A percentile compares a stretch with the other conserved stretches of the same genome.
Conservation (phyloP, 768 basidiomycete genomes). For the Leccinum barrowsii region DNA sequence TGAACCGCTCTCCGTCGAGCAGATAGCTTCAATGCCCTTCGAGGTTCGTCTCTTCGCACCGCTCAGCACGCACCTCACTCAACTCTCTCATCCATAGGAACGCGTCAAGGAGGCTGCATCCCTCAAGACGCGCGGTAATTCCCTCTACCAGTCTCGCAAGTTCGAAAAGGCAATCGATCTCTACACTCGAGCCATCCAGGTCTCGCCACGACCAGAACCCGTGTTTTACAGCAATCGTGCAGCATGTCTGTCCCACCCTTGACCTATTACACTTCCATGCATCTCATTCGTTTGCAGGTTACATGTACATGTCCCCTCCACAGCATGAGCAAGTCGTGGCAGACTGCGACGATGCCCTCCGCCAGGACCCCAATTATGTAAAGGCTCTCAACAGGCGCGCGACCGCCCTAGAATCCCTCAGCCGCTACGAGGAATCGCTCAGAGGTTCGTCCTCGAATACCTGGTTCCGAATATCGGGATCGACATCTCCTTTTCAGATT, state of each 20-base stretch:
- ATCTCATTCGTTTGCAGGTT: slow-evolving; percentile 49
- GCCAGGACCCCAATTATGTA: slow-evolving; percentile 79
- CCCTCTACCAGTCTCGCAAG: slow-evolving; percentile 60
- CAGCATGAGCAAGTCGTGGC: slow-evolving; percentile 76
- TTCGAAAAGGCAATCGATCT: slow-evolving; percentile 57
- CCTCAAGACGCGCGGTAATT: slow-evolving; percentile 71
- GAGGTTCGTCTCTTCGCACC: slow-evolving; percentile 43
- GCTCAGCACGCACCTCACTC: slow-evolving; percentile 6
- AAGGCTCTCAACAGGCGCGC: slow-evolving; percentile 91
- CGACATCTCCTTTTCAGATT: slow-evolving; percentile 51
- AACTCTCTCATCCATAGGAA: slow-evolving; percentile 43
- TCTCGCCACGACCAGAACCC: slow-evolving; percentile 77
- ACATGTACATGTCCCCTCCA: slow-evolving; percentile 87
- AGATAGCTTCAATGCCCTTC: slow-evolving; percentile 53
- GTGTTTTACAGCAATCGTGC: slow-evolving; percentile 97
- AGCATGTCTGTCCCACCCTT: slow-evolving; percentile 61
- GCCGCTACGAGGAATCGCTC: slow-evolving; percentile 69
- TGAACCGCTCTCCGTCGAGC: slow-evolving; percentile 44
- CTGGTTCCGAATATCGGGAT: not conserved
- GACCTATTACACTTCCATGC: not conserved
- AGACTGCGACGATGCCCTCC: slow-evolving; percentile 88
- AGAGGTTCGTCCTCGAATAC: slow-evolving; percentile 50
- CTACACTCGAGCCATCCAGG: slow-evolving; percentile 73
- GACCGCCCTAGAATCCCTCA: slow-evolving; percentile 75
- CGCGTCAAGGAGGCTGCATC: slow-evolving; percentile 57